Conservation (phyloP, 2,329 filamentous ascomycete species). For the Colletotrichum kahawae region DNA sequence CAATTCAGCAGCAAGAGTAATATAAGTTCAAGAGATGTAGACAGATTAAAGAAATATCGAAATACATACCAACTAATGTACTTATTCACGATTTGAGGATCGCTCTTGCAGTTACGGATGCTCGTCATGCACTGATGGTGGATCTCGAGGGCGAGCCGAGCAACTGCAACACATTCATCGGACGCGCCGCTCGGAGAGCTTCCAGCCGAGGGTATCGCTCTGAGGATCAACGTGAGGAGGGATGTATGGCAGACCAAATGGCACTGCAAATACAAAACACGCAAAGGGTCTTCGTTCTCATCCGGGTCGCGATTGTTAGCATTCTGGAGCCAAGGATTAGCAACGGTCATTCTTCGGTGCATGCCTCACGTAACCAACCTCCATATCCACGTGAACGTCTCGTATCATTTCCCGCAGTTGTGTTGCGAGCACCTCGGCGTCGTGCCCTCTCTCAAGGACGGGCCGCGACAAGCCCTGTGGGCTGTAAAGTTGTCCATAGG, state of each 20-base stretch:
- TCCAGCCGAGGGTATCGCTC: slow-evolving; percentile 23
- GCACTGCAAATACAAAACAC: slow-evolving; percentile 32
- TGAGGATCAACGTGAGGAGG: slow-evolving; percentile 36
- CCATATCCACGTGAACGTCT: not conserved
- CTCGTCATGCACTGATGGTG: slow-evolving; percentile 36
- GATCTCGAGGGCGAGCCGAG: slow-evolving; percentile 36
- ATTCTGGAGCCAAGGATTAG: not conserved
- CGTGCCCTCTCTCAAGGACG: not conserved
- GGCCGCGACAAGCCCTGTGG: slow-evolving; percentile 4
- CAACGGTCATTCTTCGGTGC: not conserved
- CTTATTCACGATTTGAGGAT: slow-evolving; percentile 32
- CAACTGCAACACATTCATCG: slow-evolving; percentile 33
- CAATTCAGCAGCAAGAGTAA: not conserved
- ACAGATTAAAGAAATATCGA: not conserved
- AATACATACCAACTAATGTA: slow-evolving; percentile 39
- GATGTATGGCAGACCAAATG: slow-evolving; percentile 40
- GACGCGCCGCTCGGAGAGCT: slow-evolving; percentile 22
- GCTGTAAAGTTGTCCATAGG: slow-evolving; percentile 39
- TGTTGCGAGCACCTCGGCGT: not conserved
- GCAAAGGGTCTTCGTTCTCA: slow-evolving; percentile 27
- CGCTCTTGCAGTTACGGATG: slow-evolving; percentile 27
- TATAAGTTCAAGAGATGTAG: not conserved
- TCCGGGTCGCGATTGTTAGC: not conserved
- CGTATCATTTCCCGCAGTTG: not conserved
- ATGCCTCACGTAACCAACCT: not conserved